A percentile compares a stretch with the other conserved stretches of the same genome.
Evolutionary conservation across 768 basidiomycete genomes (phyloP).

Genomic region (Candolleomyces eurysporus): DNA sequence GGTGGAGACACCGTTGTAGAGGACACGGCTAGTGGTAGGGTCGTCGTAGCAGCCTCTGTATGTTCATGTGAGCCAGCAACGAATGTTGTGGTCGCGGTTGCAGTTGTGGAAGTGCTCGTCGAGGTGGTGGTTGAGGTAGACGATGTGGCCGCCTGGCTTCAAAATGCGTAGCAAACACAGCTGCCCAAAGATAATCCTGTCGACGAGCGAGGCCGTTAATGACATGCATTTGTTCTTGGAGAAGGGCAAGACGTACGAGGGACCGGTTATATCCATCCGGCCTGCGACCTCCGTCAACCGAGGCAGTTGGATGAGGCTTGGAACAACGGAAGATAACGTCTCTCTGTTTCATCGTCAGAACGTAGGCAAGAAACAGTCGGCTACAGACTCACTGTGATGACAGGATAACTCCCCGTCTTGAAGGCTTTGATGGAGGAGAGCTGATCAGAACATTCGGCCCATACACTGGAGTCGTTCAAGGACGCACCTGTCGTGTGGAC

Average conservation of each 20-base stretch:
- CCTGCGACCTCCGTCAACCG: slow-evolving; percentile 41
- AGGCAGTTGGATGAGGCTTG: slow-evolving; percentile 55
- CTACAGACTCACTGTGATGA: slow-evolving; percentile 56
- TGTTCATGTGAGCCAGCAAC: slow-evolving; percentile 17
- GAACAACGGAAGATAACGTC: slow-evolving; percentile 59
- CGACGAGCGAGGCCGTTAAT: neutral
- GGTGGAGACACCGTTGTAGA: slow-evolving; percentile 3
- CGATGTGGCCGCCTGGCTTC: slow-evolving; percentile 28
- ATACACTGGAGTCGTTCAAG: too few relatives aligned
- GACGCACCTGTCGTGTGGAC: too few relatives aligned
- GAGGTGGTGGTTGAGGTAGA: slow-evolving; percentile 9
- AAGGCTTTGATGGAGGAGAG: slow-evolving; percentile 52
- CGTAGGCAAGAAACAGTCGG: neutral
- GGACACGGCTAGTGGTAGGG: neutral
- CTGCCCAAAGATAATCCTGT: slow-evolving; percentile 64
- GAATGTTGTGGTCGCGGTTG: slow-evolving; percentile 10
- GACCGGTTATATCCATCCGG: slow-evolving; percentile 53
- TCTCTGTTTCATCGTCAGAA: slow-evolving; percentile 23
- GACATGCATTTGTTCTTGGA: neutral
- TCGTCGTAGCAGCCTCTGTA: slow-evolving; percentile 21
- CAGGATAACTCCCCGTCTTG: slow-evolving; percentile 62
- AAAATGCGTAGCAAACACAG: slow-evolving; percentile 59
- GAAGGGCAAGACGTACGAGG: slow-evolving; percentile 34
- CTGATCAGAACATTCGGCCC: too few relatives aligned
- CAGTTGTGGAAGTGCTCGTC: slow-evolving; percentile 14